Percentiles rank a stretch among this genome's conserved stretches.
These are phyloP conservation scores for Talaromyces verruculosus DNA, from an alignment of 2,329 filamentous ascomycete species.

Conservation along the genomic window DNA sequence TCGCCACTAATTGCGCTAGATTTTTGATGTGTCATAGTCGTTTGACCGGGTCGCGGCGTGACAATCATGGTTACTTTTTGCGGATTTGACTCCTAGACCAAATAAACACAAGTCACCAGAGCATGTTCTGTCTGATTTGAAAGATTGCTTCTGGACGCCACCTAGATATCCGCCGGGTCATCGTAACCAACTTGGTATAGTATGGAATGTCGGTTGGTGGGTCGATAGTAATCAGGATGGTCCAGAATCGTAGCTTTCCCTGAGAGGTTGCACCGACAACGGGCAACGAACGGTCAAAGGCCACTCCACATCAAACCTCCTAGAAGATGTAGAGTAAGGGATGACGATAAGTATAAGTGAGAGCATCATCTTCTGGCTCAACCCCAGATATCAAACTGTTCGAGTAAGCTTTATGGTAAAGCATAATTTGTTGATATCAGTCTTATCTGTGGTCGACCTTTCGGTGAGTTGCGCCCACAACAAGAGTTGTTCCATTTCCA, in stretches of 20 bases:
- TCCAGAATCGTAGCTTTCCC: slow-evolving; percentile 8
- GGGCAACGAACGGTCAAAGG: neutral
- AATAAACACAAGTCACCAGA: slow-evolving; percentile 6
- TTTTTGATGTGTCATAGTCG: slow-evolving; percentile 7
- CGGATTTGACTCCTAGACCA: neutral
- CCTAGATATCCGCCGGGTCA: slow-evolving; percentile 10
- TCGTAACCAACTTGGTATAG: slow-evolving; percentile 16
- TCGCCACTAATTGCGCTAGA: slow-evolving; percentile 21
- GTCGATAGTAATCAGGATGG: slow-evolving; percentile 8
- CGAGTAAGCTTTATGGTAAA: neutral
- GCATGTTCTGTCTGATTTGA: neutral
- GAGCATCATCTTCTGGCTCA: slow-evolving; percentile 25
- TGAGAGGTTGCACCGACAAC: neutral
- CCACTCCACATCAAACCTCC: neutral
- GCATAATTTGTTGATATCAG: neutral
- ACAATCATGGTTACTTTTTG: neutral
- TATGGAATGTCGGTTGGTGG: slow-evolving; percentile 9
- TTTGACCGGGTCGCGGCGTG: neutral
- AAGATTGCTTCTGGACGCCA: slow-evolving; percentile 5
- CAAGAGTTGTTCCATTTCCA: neutral
- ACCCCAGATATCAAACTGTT: neutral
- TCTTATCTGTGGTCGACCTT: neutral
- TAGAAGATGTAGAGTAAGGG: slow-evolving; percentile 1
- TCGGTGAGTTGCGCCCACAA: neutral
- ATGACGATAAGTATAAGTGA: slow-evolving; percentile 14